Evolutionary conservation across 352 stramenopile species (phyloP), one percentile per base, ranked within the genome.

Genomic region (Pythium sp.): DNA sequence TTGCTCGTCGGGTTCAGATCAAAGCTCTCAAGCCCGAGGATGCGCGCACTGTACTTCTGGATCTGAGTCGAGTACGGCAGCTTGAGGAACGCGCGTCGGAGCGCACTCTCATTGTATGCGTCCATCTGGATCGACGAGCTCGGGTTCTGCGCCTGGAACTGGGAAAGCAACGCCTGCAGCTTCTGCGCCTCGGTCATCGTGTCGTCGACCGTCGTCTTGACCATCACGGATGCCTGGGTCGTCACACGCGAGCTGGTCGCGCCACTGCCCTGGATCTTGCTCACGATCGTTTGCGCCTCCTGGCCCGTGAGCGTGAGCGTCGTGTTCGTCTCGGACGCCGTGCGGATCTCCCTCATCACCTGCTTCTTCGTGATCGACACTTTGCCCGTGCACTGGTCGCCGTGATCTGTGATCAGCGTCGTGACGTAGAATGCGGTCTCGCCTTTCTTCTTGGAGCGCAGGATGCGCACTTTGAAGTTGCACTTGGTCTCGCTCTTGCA

Each of bases 51-150:
- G 18, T 77, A 46, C 14, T 73, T 69, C 57, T 83, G 73, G 5
- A 82, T 51, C 28, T 75, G 55, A 12, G 68, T 59, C 5, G 78
- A 76, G 43, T 80, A 78, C 5, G 77, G 79, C 38, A 84, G 65
- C 70, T 79, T 83, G n/a, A 87, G 57, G 69, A 87, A 87, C 20
- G 75, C 77, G 3, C 77, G 73, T n/a, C 71, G 72, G 51, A 80
- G 78, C 41, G 74, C 68, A 18, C 64, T 68, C 49, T 58, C 60
- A 54, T 64, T 71, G 51, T 81, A 72, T 1, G 77, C 47, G 30
- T 82, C 72, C 20, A 83, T 58, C 9, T 76, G 70, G 7, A 81
- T 62, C 46, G 74, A 78, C 8, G 58, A 59, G 5, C 70, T 80
- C 32, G 79, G 70, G 43, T 84, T 82, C 24, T 79, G 64, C 43